Evolutionary conservation across 345 rosid species (phyloP).

Genomic region (Eucalyptus paniculata): DNA sequence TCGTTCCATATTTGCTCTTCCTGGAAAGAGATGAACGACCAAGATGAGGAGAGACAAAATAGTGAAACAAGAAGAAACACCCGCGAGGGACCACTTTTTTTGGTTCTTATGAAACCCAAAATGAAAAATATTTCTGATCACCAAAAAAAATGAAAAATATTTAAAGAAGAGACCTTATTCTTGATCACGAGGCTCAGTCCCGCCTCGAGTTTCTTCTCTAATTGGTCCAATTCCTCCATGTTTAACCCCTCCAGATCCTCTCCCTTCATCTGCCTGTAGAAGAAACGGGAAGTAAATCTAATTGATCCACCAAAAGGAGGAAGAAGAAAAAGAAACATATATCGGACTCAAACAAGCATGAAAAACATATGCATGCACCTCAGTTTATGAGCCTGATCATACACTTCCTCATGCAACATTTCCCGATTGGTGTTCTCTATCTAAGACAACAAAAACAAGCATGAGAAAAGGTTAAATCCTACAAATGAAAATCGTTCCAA

Average conservation of each 20-base stretch:
- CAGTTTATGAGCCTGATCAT: neutral
- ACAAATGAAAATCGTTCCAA: neutral
- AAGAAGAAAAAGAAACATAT: neutral
- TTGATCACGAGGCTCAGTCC: neutral
- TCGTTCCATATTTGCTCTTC: neutral
- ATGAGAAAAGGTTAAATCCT: neutral
- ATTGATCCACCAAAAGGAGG: neutral
- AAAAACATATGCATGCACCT: neutral
- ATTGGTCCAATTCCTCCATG: slow-evolving; percentile 1
- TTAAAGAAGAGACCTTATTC: neutral
- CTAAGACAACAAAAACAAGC: neutral
- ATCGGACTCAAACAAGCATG: neutral
- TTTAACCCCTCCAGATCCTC: slow-evolving; percentile 12
- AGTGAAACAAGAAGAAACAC: neutral
- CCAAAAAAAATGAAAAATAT: neutral
- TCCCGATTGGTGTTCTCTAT: neutral
- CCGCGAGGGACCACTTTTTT: too few relatives aligned
- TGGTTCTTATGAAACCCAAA: neutral
- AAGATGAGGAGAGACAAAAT: neutral
- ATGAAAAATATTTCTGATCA: neutral
- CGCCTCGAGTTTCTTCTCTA: neutral
- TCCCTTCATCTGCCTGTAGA: slow-evolving; percentile 11
- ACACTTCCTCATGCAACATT: neutral
- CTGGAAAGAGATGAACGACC: neutral
- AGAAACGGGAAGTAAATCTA: neutral